phyloP scores from a whole-genome alignment of 2,329 filamentous ascomycete species.

The Talaromyces sp. region DNA sequence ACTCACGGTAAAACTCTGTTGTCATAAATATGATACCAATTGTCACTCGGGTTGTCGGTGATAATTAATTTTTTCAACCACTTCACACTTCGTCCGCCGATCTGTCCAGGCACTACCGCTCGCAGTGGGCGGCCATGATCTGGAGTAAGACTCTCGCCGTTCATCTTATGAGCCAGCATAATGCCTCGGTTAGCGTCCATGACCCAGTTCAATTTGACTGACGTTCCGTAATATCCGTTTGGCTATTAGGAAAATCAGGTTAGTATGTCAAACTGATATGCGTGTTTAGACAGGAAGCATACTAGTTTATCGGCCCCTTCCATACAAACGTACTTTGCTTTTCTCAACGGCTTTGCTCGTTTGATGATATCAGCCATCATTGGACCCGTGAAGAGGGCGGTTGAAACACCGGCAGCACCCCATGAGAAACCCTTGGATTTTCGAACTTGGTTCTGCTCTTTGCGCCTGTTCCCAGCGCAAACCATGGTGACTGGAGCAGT shows the following conservation, averaged over 20 bases:
- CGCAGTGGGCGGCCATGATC: slow-evolving; percentile 83
- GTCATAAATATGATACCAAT: slow-evolving; percentile 95
- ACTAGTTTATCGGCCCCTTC: slow-evolving; percentile 78
- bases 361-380: slow-evolving; percentile 65
- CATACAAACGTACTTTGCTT: slow-evolving; percentile 80
- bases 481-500: slow-evolving; percentile 85
- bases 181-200: slow-evolving; percentile 78
- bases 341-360: slow-evolving; percentile 60
- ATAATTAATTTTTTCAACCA: slow-evolving; percentile 81
- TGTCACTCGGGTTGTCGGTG: slow-evolving; percentile 73
- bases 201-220: slow-evolving; percentile 80
- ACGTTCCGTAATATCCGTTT: slow-evolving; percentile 85
- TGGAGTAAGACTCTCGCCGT: slow-evolving; percentile 70
- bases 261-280: background rate
- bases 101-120: slow-evolving; percentile 81
- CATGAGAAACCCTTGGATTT: slow-evolving; percentile 94
- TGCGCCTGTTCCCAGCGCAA: slow-evolving; percentile 84
- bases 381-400: slow-evolving; percentile 80
- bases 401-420: slow-evolving; percentile 82
- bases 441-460: slow-evolving; percentile 85
- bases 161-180: slow-evolving; percentile 86
- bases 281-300: slow-evolving; percentile 14
- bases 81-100: slow-evolving; percentile 87
- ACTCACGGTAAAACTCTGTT: slow-evolving; percentile 73
- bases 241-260: slow-evolving; percentile 43